phyloP scores from a whole-genome alignment of 2,329 filamentous ascomycete genomes.

The Exserohilum turcica region DNA sequence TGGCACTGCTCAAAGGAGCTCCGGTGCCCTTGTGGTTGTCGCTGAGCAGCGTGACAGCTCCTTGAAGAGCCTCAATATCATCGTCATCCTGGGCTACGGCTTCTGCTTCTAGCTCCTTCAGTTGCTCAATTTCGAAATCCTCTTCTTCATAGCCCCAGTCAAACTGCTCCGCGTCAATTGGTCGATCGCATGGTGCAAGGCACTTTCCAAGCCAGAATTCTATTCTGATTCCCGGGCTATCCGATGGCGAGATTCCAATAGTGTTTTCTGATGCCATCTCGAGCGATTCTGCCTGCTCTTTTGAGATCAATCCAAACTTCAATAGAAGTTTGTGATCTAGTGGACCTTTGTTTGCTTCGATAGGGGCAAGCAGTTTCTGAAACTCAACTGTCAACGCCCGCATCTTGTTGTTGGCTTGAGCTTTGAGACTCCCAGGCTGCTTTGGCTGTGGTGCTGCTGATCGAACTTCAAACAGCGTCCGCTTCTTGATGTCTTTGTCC shows the following conservation, averaged over 20 bases:
- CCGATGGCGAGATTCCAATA: conserved; percentile 41
- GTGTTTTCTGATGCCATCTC: conserved; percentile 54
- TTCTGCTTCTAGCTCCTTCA: conserved; percentile 66
- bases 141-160: conserved; percentile 63
- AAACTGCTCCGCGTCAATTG: conserved; percentile 56
- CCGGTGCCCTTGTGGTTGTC: conserved; percentile 49
- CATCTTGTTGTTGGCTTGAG: conserved; percentile 50
- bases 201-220: conserved; percentile 63
- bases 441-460: conserved; percentile 25
- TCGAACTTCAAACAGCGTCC: conserved; percentile 69
- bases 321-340: conserved; percentile 53
- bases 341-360: conserved; percentile 26
- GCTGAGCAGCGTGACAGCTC: conserved; percentile 37
- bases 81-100: conserved; percentile 60
- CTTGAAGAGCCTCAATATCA: conserved; percentile 48
- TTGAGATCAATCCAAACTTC: conserved; percentile 62
- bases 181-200: conserved; percentile 53
- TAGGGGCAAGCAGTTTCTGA: conserved; percentile 34
- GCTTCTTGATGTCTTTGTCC: conserved; percentile 66
- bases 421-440: conserved; percentile 47
- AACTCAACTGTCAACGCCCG: conserved; percentile 36
- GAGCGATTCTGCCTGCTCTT: conserved; percentile 68
- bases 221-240: conserved; percentile 49
- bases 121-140: conserved; percentile 65
- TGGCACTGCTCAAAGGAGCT: conserved; percentile 26